Evolutionary conservation across 257 asterid species (phyloP).

Genomic region (Nyctanthes arbortristis): DNA sequence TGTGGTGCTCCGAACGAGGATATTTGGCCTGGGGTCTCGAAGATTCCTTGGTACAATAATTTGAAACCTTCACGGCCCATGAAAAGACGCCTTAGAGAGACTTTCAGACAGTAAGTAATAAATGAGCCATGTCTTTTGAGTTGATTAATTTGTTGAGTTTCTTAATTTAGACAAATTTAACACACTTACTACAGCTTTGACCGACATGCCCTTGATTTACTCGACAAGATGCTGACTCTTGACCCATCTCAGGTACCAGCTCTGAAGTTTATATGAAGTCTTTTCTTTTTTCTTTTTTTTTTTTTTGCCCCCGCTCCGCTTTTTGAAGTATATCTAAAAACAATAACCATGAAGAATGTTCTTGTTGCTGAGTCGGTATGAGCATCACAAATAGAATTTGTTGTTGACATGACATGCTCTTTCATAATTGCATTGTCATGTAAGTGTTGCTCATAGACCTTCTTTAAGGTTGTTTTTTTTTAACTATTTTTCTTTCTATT

Average conservation of each 20-base stretch:
- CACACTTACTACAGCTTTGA: constrained; percentile 58
- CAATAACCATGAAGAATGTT: not conserved
- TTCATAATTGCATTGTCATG: constrained; percentile 13
- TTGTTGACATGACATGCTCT: not conserved
- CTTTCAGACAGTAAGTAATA: constrained; percentile 71
- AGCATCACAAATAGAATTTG: not conserved
- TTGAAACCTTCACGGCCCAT: constrained; percentile 68
- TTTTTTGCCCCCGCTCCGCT: too few species aligned
- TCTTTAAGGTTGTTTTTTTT: constrained; percentile 20
- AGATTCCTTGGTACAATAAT: constrained; percentile 81
- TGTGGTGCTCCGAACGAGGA: constrained; percentile 81
- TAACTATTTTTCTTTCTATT: not conserved
- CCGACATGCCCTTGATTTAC: constrained; percentile 89
- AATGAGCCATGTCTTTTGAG: not conserved
- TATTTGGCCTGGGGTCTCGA: constrained; percentile 89
- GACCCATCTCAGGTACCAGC: constrained; percentile 83
- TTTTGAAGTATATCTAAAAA: too few species aligned
- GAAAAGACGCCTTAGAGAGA: constrained; percentile 82
- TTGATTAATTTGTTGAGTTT: constrained; percentile 5
- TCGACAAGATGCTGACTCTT: constrained; percentile 80
- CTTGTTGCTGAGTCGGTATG: not conserved
- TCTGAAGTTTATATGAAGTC: not conserved
- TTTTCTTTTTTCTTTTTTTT: not conserved
- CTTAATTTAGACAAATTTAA: constrained; percentile 16
- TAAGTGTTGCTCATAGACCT: constrained; percentile 11